Base-by-base conservation (phyloP, 345 rosid genomes). In the Acer negundo region DNA sequence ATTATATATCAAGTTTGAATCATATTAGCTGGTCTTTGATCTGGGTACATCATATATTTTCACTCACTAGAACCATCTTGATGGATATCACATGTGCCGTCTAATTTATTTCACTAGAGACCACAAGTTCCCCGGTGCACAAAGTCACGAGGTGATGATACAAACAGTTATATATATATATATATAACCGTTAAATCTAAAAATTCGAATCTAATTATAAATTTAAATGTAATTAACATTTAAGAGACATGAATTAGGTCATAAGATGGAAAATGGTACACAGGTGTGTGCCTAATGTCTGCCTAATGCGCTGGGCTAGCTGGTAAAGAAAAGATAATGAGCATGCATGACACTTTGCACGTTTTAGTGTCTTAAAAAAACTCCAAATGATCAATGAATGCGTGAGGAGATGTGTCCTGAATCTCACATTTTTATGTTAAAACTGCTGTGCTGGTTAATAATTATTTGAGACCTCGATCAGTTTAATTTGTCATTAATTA, bases 241-340 rank as follows among this genome's bases (percentile, higher is more conserved):
- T 58, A 58, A 47, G 51, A 20, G 67, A 40, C 75, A 59, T 40
- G 53, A 10, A 23, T 73, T 59, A 42, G 75, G 67, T 42, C 38
- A 59, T 6, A n/a, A 58, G 62, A 22, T 58, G 3, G 62, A n/a
- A 49, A 49, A 6, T 49, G 55, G 55, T 15, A 12, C 55, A 49
- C 55, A 49, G 55, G 55, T 49, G 38, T 28, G 28, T 31, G 35
- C 0, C 55, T 3, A 17, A 13, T 17, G 16, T 49, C 0, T 49
- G 19, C 55, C 55, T 49, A 49, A 69, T 67, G 16, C 17, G 38
- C 38, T 4, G 38, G 38, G 38, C 8, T 11, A 15, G 19, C 4
- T 12, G 4, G 74, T 70, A 28, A 72, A 72, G 42, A 28, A 19
- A 38, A 2, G 20, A 22, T 13, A 53, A 59, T 23, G 35, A 59